These are phyloP conservation scores for Colletotrichum sp. DNA, from an alignment of 2,329 filamentous ascomycete genomes.

Conservation along the genomic window DNA sequence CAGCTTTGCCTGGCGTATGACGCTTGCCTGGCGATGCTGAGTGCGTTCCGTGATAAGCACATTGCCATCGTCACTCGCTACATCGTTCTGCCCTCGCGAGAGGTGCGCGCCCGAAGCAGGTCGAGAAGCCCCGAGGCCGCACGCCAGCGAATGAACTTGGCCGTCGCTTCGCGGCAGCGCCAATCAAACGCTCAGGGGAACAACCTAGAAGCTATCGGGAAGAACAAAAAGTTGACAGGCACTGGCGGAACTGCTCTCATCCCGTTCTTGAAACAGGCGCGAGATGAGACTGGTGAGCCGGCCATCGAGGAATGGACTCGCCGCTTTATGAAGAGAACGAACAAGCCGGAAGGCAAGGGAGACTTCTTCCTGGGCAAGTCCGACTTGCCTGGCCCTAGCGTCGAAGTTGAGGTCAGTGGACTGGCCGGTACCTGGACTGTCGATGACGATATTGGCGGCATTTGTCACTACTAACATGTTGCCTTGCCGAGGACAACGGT, in stretches of 20 bases:
- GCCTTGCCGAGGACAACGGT: neutral
- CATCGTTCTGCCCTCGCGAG: slow-evolving; percentile 86
- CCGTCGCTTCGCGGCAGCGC: slow-evolving; percentile 56
- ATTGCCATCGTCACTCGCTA: slow-evolving; percentile 96
- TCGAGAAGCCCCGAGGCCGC: slow-evolving; percentile 61
- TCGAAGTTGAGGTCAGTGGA: slow-evolving; percentile 61
- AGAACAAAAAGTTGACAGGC: slow-evolving; percentile 72
- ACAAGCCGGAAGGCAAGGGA: slow-evolving; percentile 51
- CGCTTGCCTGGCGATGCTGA: slow-evolving; percentile 76
- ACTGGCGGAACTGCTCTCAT: slow-evolving; percentile 95
- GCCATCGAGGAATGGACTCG: slow-evolving; percentile 72
- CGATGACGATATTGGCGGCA: slow-evolving; percentile 75
- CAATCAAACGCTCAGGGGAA: slow-evolving; percentile 20
- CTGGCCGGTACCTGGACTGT: slow-evolving; percentile 88
- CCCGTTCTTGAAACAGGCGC: slow-evolving; percentile 93
- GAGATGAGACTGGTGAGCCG: slow-evolving; percentile 94
- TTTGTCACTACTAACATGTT: slow-evolving; percentile 53
- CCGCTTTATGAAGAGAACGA: slow-evolving; percentile 60
- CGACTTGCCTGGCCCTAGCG: slow-evolving; percentile 38
- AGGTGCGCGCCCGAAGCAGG: slow-evolving; percentile 68
- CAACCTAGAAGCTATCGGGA: slow-evolving; percentile 27
- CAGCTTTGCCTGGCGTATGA: slow-evolving; percentile 84
- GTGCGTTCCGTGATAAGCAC: slow-evolving; percentile 84
- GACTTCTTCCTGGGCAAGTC: slow-evolving; percentile 64
- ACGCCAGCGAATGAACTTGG: slow-evolving; percentile 62